Evolutionary conservation across 2,329 filamentous ascomycete species (phyloP).

Genomic region (Colletotrichum somersetense): DNA sequence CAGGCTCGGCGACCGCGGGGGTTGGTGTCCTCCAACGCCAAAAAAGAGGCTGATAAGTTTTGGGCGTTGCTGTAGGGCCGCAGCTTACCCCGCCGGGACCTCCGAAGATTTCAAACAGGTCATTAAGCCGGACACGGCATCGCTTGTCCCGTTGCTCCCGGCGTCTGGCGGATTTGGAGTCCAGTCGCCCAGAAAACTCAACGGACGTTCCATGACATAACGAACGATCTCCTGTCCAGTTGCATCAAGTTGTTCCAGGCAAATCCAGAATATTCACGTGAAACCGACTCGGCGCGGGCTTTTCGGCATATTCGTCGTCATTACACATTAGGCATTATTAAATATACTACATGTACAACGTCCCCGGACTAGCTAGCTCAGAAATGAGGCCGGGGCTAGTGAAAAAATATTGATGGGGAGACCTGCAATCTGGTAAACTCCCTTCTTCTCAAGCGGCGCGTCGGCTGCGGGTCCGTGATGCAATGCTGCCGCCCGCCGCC

Average conservation of each 20-base stretch:
- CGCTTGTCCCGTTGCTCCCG: constrained; percentile 3
- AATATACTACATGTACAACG: constrained; percentile 18
- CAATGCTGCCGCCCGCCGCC: constrained; percentile 1
- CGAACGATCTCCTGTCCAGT: not conserved
- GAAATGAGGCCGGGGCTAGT: not conserved
- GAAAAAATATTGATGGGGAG: too few relatives aligned
- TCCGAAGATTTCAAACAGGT: constrained; percentile 13
- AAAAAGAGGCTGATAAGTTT: not conserved
- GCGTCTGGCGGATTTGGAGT: not conserved
- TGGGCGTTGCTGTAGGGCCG: not conserved
- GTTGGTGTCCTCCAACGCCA: too few relatives aligned
- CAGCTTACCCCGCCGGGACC: not conserved
- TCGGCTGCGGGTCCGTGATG: constrained; percentile 24
- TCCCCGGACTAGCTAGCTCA: not conserved
- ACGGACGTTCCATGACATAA: constrained; percentile 8
- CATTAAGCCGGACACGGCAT: constrained; percentile 11
- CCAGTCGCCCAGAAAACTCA: not conserved
- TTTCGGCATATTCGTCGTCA: not conserved
- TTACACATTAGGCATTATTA: constrained; percentile 27
- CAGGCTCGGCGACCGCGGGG: not conserved
- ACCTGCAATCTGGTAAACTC: not conserved
- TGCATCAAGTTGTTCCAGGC: not conserved
- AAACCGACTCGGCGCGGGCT: not conserved
- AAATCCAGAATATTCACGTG: not conserved
- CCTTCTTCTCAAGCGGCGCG: constrained; percentile 15